Conservation (phyloP, 164 flowering plant species). For the Pachysandra terminalis region DNA sequence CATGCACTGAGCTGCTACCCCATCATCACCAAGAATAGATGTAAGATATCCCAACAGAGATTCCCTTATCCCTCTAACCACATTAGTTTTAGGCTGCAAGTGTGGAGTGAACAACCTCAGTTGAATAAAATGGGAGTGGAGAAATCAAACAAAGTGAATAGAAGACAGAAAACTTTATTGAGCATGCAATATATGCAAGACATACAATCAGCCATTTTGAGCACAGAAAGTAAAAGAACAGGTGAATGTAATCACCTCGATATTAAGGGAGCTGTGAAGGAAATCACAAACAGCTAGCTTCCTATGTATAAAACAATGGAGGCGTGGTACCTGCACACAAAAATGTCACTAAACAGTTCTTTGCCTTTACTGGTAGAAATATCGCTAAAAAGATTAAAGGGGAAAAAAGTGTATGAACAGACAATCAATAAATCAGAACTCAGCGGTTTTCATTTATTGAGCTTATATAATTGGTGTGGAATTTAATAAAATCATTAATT, state of each 20-base stretch:
- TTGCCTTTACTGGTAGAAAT: not conserved
- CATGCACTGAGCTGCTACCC: slow-evolving; percentile 74
- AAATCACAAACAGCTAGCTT: slow-evolving; percentile 56
- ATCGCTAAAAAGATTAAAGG: no score
- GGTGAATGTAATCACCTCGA: slow-evolving; percentile 46
- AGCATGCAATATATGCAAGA: not conserved
- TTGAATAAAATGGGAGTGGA: not conserved
- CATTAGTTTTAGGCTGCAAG: slow-evolving; percentile 49
- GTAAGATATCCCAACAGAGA: slow-evolving; percentile 65
- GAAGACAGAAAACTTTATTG: not conserved
- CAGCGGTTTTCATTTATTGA: no score
- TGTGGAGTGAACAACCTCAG: not conserved
- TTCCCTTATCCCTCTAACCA: slow-evolving; percentile 58
- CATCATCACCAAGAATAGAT: slow-evolving; percentile 76
- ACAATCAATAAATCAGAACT: no score
- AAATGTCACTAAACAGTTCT: not conserved
- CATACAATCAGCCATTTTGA: not conserved
- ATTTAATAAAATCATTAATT: no score
- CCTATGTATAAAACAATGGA: slow-evolving; percentile 71
- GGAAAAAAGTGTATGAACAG: no score
- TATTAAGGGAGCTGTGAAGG: slow-evolving; percentile 28
- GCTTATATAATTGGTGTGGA: no score
- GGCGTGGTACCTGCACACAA: slow-evolving; percentile 66
- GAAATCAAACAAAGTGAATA: not conserved
- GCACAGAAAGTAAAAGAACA: not conserved